A percentile compares a stretch with the other conserved stretches of the same genome.
Conservation (phyloP, 2,329 filamentous ascomycete species). For the Shiraia sp. region DNA sequence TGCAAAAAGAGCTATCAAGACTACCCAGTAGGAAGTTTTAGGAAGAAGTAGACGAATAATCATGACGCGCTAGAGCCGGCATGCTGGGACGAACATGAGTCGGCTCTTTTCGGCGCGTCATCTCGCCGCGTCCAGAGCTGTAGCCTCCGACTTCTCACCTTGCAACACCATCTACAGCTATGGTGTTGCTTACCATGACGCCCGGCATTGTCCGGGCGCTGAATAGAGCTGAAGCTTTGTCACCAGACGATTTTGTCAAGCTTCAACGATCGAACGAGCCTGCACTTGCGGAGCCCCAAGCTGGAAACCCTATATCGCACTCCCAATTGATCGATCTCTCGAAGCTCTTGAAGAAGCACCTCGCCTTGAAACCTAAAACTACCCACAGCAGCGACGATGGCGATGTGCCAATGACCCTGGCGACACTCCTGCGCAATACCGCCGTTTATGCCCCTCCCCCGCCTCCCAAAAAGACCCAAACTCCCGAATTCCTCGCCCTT, state of each 20-base stretch:
- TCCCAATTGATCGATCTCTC: constrained; percentile 68
- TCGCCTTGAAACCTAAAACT: constrained; percentile 3
- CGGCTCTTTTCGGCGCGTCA: constrained; percentile 2
- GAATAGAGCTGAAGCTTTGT: constrained; percentile 32
- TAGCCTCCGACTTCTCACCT: constrained; percentile 6
- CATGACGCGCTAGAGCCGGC: constrained; percentile 31
- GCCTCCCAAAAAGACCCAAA: constrained; percentile 68
- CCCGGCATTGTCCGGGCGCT: constrained; percentile 67
- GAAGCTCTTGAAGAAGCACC: constrained; percentile 51
- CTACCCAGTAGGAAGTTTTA: constrained; percentile 26
- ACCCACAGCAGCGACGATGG: background rate
- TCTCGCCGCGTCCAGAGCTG: constrained; percentile 3
- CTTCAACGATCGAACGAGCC: constrained; percentile 50
- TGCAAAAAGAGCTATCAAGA: constrained; percentile 12
- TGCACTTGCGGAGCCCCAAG: constrained; percentile 52
- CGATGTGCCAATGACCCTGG: constrained; percentile 55
- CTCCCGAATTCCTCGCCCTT: constrained; percentile 79
- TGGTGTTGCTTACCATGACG: constrained; percentile 82
- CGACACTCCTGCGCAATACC: constrained; percentile 72
- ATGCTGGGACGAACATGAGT: constrained; percentile 5
- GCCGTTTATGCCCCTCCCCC: constrained; percentile 78
- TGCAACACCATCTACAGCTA: constrained; percentile 41
- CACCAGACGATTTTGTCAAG: constrained; percentile 21
- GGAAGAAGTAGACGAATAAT: constrained; percentile 17
- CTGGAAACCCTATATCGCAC: constrained; percentile 74